Percentiles rank a stretch among this genome's conserved stretches.
phyloP scores from a whole-genome alignment of 306 rosid genomes.

The Psophocarpus tetragonolobus region DNA sequence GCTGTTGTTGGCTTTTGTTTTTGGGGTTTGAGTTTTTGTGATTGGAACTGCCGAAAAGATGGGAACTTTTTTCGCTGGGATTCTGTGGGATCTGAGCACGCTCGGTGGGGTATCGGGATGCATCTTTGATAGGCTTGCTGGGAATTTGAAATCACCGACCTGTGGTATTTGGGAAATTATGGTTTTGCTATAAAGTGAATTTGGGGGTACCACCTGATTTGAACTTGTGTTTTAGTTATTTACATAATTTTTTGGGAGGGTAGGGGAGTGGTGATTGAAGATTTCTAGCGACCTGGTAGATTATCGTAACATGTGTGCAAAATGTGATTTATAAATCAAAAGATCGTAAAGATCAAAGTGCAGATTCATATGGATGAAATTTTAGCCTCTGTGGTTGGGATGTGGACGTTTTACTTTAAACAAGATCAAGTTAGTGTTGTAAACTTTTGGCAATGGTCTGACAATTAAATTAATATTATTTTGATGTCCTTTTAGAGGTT shows the following conservation, averaged over 20 bases:
- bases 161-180: conserved; percentile 11
- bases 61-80: not conserved
- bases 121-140: too few relatives aligned
- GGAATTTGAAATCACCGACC: not conserved
- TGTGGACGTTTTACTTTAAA: not conserved
- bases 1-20: not conserved
- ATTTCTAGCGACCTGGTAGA: not conserved
- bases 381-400: not conserved
- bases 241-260: not conserved
- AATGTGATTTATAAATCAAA: conserved; percentile 2
- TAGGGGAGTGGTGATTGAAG: not conserved
- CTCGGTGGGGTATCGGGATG: not conserved
- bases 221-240: not conserved
- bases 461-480: not conserved
- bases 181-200: conserved; percentile 18
- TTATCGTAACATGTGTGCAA: not conserved
- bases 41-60: not conserved
- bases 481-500: not conserved
- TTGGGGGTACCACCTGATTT: conserved; percentile 17
- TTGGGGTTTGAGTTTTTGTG: not conserved
- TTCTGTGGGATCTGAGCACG: conserved; percentile 25
- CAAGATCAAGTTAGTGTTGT: not conserved
- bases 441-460: not conserved
- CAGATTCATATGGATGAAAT: not conserved
- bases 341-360: not conserved